Conservation (phyloP, 495 filamentous ascomycete genomes). For the Hyaloscypha bicolor region DNA sequence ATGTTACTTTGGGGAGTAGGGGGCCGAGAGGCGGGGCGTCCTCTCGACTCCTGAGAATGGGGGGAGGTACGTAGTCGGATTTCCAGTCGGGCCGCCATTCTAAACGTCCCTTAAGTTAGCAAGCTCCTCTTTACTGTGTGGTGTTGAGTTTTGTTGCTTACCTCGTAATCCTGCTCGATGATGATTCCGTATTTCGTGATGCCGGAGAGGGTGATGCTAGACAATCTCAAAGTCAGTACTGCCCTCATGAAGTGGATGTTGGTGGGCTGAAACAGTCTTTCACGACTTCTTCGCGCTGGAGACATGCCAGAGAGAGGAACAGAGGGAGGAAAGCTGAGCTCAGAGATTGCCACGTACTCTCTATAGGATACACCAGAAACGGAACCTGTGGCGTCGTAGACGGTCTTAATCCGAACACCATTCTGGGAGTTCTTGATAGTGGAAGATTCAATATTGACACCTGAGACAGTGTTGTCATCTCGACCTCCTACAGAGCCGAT, state of each 20-base stretch:
- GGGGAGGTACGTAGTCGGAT: slow-evolving; percentile 44
- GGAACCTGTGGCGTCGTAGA: slow-evolving; percentile 56
- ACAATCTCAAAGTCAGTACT: no score
- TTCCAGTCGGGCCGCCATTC: slow-evolving; percentile 62
- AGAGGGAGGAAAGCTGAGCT: no score
- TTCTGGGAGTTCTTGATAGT: slow-evolving; percentile 57
- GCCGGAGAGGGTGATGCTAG: slow-evolving; percentile 52
- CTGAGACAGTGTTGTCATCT: slow-evolving; percentile 59
- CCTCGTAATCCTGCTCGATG: slow-evolving; percentile 69
- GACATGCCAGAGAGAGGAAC: no score
- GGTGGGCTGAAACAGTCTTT: no score
- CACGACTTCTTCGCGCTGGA: no score
- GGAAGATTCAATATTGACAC: slow-evolving; percentile 55
- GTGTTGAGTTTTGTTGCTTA: background rate
- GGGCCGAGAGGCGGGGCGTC: background rate
- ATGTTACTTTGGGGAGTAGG: background rate
- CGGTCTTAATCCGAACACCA: slow-evolving; percentile 63
- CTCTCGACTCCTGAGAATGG: no score
- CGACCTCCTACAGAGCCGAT: slow-evolving; percentile 71
- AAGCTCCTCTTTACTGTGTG: background rate
- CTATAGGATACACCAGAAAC: slow-evolving; percentile 61
- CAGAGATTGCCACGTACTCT: slow-evolving; percentile 22
- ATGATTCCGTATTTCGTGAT: slow-evolving; percentile 67
- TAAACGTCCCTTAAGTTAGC: background rate
- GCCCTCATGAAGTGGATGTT: no score